phyloP scores from a whole-genome alignment of 768 basidiomycete genomes.

The Russula emetica region DNA sequence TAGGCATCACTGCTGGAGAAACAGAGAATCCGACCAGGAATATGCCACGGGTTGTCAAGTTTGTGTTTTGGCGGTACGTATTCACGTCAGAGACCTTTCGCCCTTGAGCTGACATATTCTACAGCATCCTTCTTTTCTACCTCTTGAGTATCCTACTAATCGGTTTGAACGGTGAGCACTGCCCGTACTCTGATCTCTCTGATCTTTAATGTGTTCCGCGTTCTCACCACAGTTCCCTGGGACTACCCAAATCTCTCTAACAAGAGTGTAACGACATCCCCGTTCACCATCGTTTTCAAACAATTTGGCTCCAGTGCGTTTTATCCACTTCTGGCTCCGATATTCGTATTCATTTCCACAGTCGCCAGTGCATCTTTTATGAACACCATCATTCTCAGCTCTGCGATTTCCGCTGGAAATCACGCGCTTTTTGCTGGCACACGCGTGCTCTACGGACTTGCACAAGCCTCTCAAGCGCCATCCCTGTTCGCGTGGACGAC shows the following conservation, averaged over 20 bases:
- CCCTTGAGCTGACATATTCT: neutral
- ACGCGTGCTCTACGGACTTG: slow-evolving; percentile 71
- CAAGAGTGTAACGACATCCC: slow-evolving; percentile 67
- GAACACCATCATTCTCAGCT: slow-evolving; percentile 81
- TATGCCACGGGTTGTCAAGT: slow-evolving; percentile 84
- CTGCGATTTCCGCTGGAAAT: slow-evolving; percentile 80
- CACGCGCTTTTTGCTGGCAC: slow-evolving; percentile 85
- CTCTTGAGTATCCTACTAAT: slow-evolving; percentile 71
- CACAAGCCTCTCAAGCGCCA: slow-evolving; percentile 64
- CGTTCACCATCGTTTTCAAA: slow-evolving; percentile 83
- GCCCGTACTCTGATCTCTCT: neutral
- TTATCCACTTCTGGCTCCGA: neutral
- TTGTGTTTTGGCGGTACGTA: slow-evolving; percentile 80
- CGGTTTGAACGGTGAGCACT: slow-evolving; percentile 66
- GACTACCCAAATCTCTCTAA: slow-evolving; percentile 73
- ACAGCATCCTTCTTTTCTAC: slow-evolving; percentile 79
- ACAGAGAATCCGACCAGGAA: slow-evolving; percentile 82
- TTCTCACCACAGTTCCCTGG: slow-evolving; percentile 54
- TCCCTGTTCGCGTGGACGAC: slow-evolving; percentile 67
- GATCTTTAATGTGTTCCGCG: neutral
- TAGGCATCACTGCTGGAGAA: slow-evolving; percentile 91
- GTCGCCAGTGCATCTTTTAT: slow-evolving; percentile 73
- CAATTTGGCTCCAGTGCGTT: slow-evolving; percentile 65
- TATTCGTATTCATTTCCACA: slow-evolving; percentile 31
- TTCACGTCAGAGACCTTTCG: neutral